Conservation (phyloP, 441 rosid species). For the Corymbia calophylla region DNA sequence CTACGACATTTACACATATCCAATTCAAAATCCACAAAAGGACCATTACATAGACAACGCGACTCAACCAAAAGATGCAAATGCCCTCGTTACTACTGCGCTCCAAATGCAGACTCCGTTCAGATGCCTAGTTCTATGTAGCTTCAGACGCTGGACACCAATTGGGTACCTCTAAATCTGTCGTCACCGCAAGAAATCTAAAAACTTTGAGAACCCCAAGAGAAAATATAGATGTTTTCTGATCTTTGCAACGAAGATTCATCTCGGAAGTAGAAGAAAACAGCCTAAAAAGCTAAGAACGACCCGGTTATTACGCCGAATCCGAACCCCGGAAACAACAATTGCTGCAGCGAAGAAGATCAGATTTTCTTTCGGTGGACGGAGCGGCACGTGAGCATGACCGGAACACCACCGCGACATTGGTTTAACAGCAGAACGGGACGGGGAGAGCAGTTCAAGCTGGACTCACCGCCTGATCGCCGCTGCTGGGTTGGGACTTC, state of each 20-base stretch:
- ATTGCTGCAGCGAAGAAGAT: not conserved
- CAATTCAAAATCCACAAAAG: not conserved
- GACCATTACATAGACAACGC: not conserved
- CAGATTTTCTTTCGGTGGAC: not conserved
- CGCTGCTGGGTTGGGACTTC: constrained; percentile 23
- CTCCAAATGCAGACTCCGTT: not conserved
- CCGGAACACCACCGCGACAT: not conserved
- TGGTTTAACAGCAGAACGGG: not conserved
- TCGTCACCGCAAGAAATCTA: not conserved
- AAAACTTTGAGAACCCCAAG: not conserved
- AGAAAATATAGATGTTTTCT: not conserved
- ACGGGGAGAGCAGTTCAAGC: not conserved
- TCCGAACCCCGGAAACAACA: not conserved
- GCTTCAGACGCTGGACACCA: not conserved
- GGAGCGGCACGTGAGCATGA: not conserved
- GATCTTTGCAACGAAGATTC: not conserved
- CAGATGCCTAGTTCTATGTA: not conserved
- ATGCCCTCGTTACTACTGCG: not conserved
- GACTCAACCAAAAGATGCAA: not conserved
- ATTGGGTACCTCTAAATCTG: not conserved
- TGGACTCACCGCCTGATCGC: constrained; percentile 36
- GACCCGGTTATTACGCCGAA: not conserved
- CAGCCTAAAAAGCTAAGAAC: not conserved
- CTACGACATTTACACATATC: not conserved
- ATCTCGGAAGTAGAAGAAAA: not conserved